Evolutionary conservation across 148 eudicot genomes (phyloP).

Genomic region (Pouteria glomerata): DNA sequence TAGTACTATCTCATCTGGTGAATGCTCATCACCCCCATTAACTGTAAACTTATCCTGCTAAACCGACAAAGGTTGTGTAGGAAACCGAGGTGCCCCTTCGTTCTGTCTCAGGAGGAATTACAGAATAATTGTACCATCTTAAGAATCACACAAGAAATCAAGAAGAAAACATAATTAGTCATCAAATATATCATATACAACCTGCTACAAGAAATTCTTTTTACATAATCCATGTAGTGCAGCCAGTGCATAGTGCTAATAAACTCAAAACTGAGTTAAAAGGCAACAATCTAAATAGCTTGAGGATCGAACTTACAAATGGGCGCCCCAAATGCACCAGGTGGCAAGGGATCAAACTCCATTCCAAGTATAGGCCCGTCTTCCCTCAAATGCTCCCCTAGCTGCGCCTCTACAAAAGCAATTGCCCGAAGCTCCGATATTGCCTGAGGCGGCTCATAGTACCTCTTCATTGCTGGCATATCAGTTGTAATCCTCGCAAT

Average conservation of each 20-base stretch:
- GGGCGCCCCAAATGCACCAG: conserved; percentile 96
- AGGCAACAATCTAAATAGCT: background rate
- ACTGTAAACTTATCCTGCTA: background rate
- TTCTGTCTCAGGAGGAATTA: background rate
- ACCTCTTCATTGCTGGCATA: conserved; percentile 43
- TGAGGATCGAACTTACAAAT: conserved; percentile 46
- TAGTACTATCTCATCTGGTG: too few relatives aligned
- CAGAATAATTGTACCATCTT: background rate
- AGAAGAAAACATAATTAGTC: background rate
- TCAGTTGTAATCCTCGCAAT: conserved; percentile 49
- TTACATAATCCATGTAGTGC: too few relatives aligned
- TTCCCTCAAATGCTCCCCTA: conserved; percentile 82
- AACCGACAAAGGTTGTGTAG: background rate
- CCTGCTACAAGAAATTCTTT: background rate
- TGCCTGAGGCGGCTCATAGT: conserved; percentile 59
- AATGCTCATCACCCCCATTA: too few relatives aligned
- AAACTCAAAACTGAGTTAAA: background rate
- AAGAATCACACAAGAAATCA: background rate
- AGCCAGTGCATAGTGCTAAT: background rate
- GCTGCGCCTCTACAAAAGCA: conserved; percentile 73
- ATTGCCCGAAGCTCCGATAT: conserved; percentile 60
- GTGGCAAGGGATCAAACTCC: conserved; percentile 99
- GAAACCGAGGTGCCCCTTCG: background rate
- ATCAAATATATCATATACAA: background rate
- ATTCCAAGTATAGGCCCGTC: conserved; percentile 92